These are phyloP conservation scores for Coemansia sp. DNA, from an alignment of 192 early-diverging fungal species.

Conservation along the genomic window DNA sequence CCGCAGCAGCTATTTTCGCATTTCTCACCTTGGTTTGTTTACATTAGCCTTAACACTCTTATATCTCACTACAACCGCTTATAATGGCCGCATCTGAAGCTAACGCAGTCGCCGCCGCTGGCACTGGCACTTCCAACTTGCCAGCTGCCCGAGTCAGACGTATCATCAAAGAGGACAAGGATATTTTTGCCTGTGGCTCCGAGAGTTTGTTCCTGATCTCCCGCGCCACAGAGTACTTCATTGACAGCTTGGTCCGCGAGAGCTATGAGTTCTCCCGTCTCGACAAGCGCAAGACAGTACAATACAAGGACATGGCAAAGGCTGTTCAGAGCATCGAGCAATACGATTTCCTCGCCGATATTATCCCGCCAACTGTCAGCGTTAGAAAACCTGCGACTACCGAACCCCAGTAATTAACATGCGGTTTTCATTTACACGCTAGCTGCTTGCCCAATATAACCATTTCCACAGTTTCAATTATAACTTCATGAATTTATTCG, in stretches of 20 bases:
- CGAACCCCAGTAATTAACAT: neutral
- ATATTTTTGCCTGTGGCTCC: slow-evolving; percentile 65
- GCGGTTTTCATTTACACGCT: too few species aligned
- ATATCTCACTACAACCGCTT: neutral
- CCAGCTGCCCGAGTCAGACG: slow-evolving; percentile 69
- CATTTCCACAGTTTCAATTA: neutral
- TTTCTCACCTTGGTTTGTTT: neutral
- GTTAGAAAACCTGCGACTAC: slow-evolving; percentile 22
- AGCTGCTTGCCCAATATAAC: too few species aligned
- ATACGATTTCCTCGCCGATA: slow-evolving; percentile 52
- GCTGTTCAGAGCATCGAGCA: slow-evolving; percentile 55
- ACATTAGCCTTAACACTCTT: neutral
- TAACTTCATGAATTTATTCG: neutral
- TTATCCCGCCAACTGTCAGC: slow-evolving; percentile 39
- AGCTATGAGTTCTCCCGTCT: slow-evolving; percentile 62
- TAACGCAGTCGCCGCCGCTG: neutral
- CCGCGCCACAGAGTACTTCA: slow-evolving; percentile 70
- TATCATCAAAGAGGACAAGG: slow-evolving; percentile 78
- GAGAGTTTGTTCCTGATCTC: slow-evolving; percentile 70
- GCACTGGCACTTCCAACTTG: slow-evolving; percentile 59
- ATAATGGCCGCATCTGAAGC: slow-evolving; percentile 31
- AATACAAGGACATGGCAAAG: slow-evolving; percentile 74
- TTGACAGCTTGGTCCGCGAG: slow-evolving; percentile 67
- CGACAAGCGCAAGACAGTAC: slow-evolving; percentile 72
- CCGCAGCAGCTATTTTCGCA: neutral